Conservation (phyloP, 2,329 filamentous ascomycete genomes). For the Cytospora leucostoma region DNA sequence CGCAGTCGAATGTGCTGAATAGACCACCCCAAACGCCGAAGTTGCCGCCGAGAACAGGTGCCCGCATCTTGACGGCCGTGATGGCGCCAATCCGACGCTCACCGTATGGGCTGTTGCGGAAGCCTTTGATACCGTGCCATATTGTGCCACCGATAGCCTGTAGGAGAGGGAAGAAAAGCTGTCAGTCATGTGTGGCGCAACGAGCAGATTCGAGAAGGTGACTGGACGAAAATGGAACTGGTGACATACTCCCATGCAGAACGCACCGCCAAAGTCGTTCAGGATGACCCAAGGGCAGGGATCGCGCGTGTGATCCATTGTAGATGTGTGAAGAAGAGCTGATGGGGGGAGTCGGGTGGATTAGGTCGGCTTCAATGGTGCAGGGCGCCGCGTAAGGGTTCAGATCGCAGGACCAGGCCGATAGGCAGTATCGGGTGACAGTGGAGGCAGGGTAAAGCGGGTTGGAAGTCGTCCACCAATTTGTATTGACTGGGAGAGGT, state of each 20-base stretch:
- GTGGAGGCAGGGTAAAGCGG: conserved; percentile 1
- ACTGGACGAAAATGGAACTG: conserved; percentile 1
- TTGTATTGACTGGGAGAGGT: background rate
- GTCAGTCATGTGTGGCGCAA: background rate
- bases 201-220: background rate
- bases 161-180: conserved; percentile 24
- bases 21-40: conserved; percentile 97
- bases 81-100: conserved; percentile 94
- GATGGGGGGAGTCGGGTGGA: background rate
- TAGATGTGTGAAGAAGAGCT: background rate
- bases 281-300: conserved; percentile 96
- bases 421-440: background rate
- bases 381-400: background rate
- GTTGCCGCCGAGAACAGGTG: conserved; percentile 94
- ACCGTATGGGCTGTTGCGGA: conserved; percentile 85
- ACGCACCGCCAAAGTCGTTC: conserved; percentile 96
- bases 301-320: conserved; percentile 79
- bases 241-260: conserved; percentile 85
- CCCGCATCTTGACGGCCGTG: conserved; percentile 96
- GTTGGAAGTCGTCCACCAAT: too few relatives aligned
- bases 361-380: background rate
- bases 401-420: background rate
- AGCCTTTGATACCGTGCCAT: conserved; percentile 97
- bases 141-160: conserved; percentile 78
- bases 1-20: conserved; percentile 95